Evolutionary conservation across 495 filamentous ascomycete genomes (phyloP).

Genomic region (Penicillium paradoxum): DNA sequence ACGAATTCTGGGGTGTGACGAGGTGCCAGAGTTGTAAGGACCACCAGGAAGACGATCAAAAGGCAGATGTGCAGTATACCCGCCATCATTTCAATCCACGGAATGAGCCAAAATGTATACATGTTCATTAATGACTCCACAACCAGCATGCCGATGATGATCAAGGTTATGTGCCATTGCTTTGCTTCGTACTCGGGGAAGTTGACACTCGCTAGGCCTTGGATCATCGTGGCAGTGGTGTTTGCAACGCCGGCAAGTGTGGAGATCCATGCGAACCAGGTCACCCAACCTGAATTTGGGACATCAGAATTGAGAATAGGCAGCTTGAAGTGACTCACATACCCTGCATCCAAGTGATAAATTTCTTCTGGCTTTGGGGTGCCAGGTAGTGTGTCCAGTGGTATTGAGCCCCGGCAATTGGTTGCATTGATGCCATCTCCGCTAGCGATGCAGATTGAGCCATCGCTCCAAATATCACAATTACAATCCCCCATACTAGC

Average conservation of each 20-base stretch:
- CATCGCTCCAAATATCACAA: conserved; percentile 18
- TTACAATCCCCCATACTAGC: conserved; percentile 15
- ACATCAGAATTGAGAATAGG: not conserved
- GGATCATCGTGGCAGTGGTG: conserved; percentile 29
- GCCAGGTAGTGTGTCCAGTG: conserved; percentile 38
- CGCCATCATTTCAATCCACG: conserved; percentile 31
- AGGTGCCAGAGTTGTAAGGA: conserved; percentile 8
- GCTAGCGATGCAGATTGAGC: conserved; percentile 25
- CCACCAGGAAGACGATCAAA: conserved; percentile 29
- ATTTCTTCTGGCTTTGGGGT: conserved; percentile 15
- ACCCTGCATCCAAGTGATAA: conserved; percentile 34
- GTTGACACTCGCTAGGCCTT: conserved; percentile 39
- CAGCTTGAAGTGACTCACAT: not conserved
- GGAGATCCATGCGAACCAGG: conserved; percentile 17
- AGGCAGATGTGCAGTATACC: conserved; percentile 34
- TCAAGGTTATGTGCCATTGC: conserved; percentile 17
- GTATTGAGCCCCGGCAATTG: conserved; percentile 28
- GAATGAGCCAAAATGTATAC: conserved; percentile 24
- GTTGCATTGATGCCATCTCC: conserved; percentile 31
- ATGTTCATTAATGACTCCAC: conserved; percentile 17
- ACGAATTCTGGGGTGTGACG: conserved; percentile 11
- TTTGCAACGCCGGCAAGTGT: conserved; percentile 11
- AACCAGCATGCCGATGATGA: conserved; percentile 15
- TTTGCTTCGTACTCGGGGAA: conserved; percentile 18
- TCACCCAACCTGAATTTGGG: conserved; percentile 3